A percentile compares a stretch with the other conserved stretches of the same genome.
phyloP scores from a whole-genome alignment of 2,329 filamentous ascomycete species.

The Penicillium olsonii region DNA sequence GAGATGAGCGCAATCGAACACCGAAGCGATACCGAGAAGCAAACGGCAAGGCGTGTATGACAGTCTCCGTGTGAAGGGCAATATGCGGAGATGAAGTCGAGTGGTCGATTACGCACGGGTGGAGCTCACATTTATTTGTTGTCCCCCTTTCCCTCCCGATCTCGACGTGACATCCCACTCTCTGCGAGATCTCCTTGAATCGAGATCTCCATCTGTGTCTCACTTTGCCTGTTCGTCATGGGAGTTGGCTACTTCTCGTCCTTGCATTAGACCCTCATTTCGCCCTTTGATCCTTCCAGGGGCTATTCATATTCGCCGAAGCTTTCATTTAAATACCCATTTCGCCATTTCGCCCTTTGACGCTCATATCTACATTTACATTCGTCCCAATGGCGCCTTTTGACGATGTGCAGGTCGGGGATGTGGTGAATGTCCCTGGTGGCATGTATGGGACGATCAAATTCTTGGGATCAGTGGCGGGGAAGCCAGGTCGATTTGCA shows the following conservation, averaged over 20 bases:
- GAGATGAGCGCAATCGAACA: too few relatives aligned
- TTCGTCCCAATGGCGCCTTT: constrained; percentile 35
- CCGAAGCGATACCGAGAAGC: too few relatives aligned
- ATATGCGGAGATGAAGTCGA: constrained; percentile 9
- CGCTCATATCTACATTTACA: neutral
- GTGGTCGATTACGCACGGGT: constrained; percentile 19
- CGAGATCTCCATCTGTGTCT: neutral
- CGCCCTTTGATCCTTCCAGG: constrained; percentile 11
- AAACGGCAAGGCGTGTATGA: too few relatives aligned
- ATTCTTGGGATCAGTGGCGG: constrained; percentile 82
- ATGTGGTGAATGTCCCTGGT: constrained; percentile 86
- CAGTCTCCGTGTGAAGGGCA: neutral
- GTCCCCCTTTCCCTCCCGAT: constrained; percentile 14
- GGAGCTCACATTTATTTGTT: constrained; percentile 25
- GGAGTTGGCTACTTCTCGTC: constrained; percentile 14
- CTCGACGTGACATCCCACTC: constrained; percentile 1
- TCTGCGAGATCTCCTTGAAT: neutral
- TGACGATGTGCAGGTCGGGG: constrained; percentile 70
- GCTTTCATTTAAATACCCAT: constrained; percentile 7
- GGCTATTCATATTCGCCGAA: constrained; percentile 1
- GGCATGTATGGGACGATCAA: constrained; percentile 88
- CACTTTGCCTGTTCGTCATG: constrained; percentile 10
- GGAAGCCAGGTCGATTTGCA: constrained; percentile 88
- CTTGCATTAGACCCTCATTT: constrained; percentile 15
- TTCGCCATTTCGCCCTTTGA: constrained; percentile 4